These are phyloP conservation scores for Tylopilus plumbeoviolaceoides DNA, from an alignment of 768 basidiomycete genomes.

Conservation along the genomic window DNA sequence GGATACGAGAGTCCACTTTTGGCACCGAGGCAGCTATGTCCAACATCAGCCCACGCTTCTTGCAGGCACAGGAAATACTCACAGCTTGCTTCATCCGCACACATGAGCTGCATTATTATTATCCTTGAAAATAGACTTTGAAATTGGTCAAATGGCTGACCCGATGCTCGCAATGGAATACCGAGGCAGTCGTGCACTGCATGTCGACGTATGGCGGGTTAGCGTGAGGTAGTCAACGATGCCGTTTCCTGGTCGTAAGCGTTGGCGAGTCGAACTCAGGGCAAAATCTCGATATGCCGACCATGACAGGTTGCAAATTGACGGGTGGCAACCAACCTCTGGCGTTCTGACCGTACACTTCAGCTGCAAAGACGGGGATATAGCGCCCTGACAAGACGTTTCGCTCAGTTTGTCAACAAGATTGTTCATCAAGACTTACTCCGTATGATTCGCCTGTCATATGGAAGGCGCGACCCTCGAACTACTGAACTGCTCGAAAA, in stretches of 20 bases:
- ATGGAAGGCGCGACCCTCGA: conserved; percentile 63
- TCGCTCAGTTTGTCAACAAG: not conserved
- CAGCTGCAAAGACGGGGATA: conserved; percentile 47
- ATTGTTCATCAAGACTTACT: conserved; percentile 22
- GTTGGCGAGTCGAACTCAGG: not conserved
- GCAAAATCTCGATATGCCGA: conserved; percentile 33
- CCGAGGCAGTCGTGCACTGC: conserved; percentile 49
- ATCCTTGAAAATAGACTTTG: not conserved
- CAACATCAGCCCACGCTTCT: not conserved
- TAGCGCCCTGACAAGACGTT: conserved; percentile 42
- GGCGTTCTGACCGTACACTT: conserved; percentile 47
- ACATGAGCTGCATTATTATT: conserved; percentile 27
- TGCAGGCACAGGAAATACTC: conserved; percentile 2
- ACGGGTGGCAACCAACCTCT: conserved; percentile 37
- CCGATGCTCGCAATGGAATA: conserved; percentile 40
- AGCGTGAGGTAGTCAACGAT: conserved; percentile 38
- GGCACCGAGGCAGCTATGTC: conserved; percentile 66
- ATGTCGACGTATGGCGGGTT: conserved; percentile 48
- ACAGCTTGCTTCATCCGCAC: conserved; percentile 43
- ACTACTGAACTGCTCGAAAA: conserved; percentile 71
- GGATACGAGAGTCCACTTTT: conserved; percentile 51
- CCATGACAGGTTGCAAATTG: conserved; percentile 47
- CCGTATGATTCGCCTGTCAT: conserved; percentile 58
- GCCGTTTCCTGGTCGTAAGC: conserved; percentile 38
- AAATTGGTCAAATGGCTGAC: not conserved